Conservation (phyloP, 441 rosid species). For the Pelargonium exstipulatum region DNA sequence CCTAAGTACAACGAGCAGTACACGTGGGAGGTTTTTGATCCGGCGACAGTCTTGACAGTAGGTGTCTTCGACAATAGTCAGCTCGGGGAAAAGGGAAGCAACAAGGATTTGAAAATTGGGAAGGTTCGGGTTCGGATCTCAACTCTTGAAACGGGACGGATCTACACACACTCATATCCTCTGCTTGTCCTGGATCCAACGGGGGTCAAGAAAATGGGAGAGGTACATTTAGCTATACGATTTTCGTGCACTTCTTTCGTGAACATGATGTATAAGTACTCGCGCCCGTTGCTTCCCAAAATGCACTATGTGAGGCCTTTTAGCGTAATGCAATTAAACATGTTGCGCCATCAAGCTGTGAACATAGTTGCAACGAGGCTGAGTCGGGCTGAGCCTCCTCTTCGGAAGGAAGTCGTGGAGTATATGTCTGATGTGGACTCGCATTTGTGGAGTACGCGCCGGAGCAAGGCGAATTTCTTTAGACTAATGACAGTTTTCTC, state of each 20-base stretch:
- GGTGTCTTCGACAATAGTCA: slow-evolving; percentile 89
- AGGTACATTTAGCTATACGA: slow-evolving; percentile 74
- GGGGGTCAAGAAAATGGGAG: slow-evolving; percentile 95
- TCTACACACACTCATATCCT: slow-evolving; percentile 85
- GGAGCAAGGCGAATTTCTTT: slow-evolving; percentile 86
- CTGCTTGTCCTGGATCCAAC: slow-evolving; percentile 72
- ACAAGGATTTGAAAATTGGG: slow-evolving; percentile 71
- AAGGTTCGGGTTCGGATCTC: slow-evolving; percentile 83
- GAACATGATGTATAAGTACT: slow-evolving; percentile 77
- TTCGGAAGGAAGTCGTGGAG: slow-evolving; percentile 82
- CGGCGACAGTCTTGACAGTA: slow-evolving; percentile 78
- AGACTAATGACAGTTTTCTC: slow-evolving; percentile 81
- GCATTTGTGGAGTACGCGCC: slow-evolving; percentile 89
- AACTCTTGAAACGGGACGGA: slow-evolving; percentile 75
- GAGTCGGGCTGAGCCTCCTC: slow-evolving; percentile 88
- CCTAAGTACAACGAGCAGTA: slow-evolving; percentile 90
- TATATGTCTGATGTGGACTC: slow-evolving; percentile 89
- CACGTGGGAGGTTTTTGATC: slow-evolving; percentile 94
- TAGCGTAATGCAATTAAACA: slow-evolving; percentile 72
- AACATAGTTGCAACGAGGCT: slow-evolving; percentile 71
- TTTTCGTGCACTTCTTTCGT: slow-evolving; percentile 72
- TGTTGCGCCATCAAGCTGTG: slow-evolving; percentile 85
- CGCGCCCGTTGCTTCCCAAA: slow-evolving; percentile 71
- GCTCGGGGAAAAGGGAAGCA: slow-evolving; percentile 51
- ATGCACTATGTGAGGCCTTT: slow-evolving; percentile 90